phyloP scores from a whole-genome alignment of 2,329 filamentous ascomycete species.

The Sporothrix globosa region DNA sequence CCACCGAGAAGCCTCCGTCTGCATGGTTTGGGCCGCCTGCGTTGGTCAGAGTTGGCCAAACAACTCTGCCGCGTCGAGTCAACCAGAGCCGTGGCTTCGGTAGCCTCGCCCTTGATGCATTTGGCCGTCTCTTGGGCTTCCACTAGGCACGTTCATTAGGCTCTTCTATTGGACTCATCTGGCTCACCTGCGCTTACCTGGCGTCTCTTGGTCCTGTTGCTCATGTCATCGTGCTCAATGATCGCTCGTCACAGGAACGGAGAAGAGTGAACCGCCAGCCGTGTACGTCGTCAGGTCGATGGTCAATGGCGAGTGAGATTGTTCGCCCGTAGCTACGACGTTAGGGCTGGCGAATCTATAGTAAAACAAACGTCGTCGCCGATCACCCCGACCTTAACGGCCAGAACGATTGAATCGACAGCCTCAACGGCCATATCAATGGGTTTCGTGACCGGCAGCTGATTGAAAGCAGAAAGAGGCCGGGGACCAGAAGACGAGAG shows the following conservation, averaged over 20 bases:
- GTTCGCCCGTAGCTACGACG: background rate
- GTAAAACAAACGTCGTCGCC: too few relatives aligned
- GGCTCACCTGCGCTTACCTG: too few relatives aligned
- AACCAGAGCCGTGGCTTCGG: background rate
- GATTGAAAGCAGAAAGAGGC: background rate
- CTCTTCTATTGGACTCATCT: too few relatives aligned
- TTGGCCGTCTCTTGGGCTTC: too few relatives aligned
- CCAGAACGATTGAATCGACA: too few relatives aligned
- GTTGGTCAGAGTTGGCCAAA: background rate
- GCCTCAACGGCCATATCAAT: too few relatives aligned
- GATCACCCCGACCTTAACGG: too few relatives aligned
- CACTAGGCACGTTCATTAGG: too few relatives aligned
- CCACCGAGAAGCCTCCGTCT: background rate
- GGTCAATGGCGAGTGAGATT: background rate
- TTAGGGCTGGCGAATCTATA: background rate
- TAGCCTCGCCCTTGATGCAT: background rate
- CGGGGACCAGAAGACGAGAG: background rate
- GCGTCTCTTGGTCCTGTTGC: too few relatives aligned
- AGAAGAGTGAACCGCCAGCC: background rate
- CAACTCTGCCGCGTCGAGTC: background rate
- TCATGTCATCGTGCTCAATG: background rate
- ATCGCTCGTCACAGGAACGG: background rate
- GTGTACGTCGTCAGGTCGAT: background rate
- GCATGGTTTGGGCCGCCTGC: background rate
- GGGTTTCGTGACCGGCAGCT: background rate